Base-by-base conservation (phyloP, 2,329 filamentous ascomycete genomes). In the Curvularia verruculosa region DNA sequence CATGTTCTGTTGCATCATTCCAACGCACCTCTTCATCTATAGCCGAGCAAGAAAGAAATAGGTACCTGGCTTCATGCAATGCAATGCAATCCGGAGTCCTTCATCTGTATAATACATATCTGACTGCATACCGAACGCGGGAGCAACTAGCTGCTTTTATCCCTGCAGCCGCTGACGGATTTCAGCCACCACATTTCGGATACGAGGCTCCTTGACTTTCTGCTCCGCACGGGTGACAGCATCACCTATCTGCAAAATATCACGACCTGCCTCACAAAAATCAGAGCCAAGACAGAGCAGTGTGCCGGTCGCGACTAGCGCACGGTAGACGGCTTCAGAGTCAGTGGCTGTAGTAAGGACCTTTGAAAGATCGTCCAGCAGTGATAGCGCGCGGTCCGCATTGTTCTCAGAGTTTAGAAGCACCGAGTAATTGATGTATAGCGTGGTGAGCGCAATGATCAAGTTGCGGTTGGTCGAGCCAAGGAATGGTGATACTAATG, bases 401-500 rank as follows among this genome's bases (percentile, higher is more conserved):
- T 81, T 80, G 36, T 78, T 74, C 7, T 83, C 82, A 40, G 77
- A 79, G 62, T 63, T 77, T 48, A 91, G 83, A 10, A 93, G 83
- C 1, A 96, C 91, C 0, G 92, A 83, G 62, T 90, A 89, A 77
- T 99, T 98, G 72, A 98, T 88, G 58, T 89, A 88, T 0, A 91
- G 82, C 0, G 95, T 96, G 1, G 91, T 87, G 18, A 91, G 81
- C 0, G 95, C 94, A 53, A 96, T 88, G 49, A 89, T 85, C 10
- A 98, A 81, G 66, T 96, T 96, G 50, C 90, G 87, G 73, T 96
- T 95, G 64, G 61, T 77, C 7, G 71, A 69, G 7, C 63, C 68
- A 3, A 87, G 79, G 24, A 90, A 84, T 0, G 85, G 83, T 49
- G 88, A 84, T 8, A 96, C 78, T 26, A 89, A 84, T 2, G 80